phyloP scores from a whole-genome alignment of 2,329 filamentous ascomycete genomes.

The Sclerotinia nivalis region DNA sequence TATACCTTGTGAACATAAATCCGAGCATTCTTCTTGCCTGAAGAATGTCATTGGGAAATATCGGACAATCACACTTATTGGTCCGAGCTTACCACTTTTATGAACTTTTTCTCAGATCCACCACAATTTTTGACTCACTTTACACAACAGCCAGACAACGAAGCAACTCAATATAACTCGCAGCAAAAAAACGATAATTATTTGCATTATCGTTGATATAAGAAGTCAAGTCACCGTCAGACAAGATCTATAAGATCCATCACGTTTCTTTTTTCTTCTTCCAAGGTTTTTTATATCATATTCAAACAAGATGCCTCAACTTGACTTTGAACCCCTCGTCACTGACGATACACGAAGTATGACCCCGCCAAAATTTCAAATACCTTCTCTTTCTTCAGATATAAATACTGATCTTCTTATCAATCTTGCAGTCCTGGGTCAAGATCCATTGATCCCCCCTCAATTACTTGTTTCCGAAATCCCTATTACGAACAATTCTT shows the following conservation, averaged over 20 bases:
- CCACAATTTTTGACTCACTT: constrained; percentile 22
- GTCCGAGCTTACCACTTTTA: constrained; percentile 5
- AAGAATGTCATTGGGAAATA: not conserved
- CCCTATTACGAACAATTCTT: constrained; percentile 63
- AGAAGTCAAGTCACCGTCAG: not conserved
- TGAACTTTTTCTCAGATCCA: constrained; percentile 16
- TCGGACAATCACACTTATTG: not conserved
- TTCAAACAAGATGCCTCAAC: constrained; percentile 36
- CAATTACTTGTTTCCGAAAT: constrained; percentile 85
- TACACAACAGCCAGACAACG: constrained; percentile 21
- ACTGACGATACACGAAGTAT: constrained; percentile 56
- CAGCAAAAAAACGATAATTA: not conserved
- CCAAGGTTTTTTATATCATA: not conserved
- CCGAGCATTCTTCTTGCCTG: constrained; percentile 1
- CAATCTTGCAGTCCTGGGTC: constrained; percentile 70
- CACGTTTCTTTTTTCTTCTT: not conserved
- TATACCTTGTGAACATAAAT: not conserved
- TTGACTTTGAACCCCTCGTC: constrained; percentile 39
- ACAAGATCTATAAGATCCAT: constrained; percentile 12
- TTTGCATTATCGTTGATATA: not conserved
- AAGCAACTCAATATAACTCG: constrained; percentile 13
- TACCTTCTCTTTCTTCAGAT: constrained; percentile 5
- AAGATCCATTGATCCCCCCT: constrained; percentile 90
- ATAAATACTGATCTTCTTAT: constrained; percentile 28
- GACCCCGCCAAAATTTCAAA: constrained; percentile 30